phyloP scores from a whole-genome alignment of 257 asterid species.

The Solanum raphanifolium region DNA sequence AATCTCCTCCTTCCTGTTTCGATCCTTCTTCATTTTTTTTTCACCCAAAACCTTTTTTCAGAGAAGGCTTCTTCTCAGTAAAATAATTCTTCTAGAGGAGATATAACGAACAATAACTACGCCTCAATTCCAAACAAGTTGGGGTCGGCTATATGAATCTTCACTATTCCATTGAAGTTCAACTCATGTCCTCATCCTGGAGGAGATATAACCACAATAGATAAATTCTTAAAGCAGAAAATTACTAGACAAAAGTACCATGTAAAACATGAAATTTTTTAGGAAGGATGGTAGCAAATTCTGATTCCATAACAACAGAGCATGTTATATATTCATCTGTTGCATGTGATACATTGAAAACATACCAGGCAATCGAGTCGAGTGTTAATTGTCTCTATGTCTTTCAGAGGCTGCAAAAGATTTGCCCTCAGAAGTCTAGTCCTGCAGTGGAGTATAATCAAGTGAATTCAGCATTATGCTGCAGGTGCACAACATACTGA shows the following conservation, averaged over 20 bases:
- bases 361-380: slow-evolving; percentile 93
- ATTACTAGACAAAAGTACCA: not conserved
- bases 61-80: not conserved
- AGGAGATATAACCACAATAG: not conserved
- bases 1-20: not conserved
- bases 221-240: not conserved
- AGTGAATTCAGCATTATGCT: not conserved
- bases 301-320: not conserved
- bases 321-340: not conserved
- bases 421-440: slow-evolving; percentile 96
- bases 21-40: not conserved
- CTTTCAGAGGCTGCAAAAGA: slow-evolving; percentile 95
- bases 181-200: not conserved
- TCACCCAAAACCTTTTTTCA: not conserved
- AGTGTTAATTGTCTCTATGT: slow-evolving; percentile 81
- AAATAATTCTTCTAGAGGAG: not conserved
- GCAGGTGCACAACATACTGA: not conserved
- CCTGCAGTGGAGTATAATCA: slow-evolving; percentile 33
- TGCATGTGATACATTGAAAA: slow-evolving; percentile 1
- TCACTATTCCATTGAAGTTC: not conserved
- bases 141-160: not conserved
- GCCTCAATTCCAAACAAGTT: not conserved
- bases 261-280: not conserved
- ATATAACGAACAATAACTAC: not conserved
- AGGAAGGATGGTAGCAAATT: not conserved